Percentiles rank a stretch among this genome's conserved stretches.
Conservation (phyloP, 768 basidiomycete genomes). For the Bullera alba region DNA sequence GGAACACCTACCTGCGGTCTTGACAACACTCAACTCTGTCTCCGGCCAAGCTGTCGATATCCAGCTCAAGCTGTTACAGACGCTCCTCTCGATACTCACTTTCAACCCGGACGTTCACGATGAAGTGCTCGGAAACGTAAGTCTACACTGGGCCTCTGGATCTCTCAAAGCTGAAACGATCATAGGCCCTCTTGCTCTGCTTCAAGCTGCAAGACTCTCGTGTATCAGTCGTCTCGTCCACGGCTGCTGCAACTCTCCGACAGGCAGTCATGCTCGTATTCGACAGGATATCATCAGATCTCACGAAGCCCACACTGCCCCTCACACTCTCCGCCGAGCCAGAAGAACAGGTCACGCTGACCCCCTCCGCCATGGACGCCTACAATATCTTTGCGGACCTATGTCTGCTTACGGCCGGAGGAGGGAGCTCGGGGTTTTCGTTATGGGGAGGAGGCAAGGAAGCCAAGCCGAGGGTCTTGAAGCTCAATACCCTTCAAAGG, state of each 20-base stretch:
- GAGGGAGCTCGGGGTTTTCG: slow-evolving; percentile 5
- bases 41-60: slow-evolving; percentile 95
- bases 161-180: neutral
- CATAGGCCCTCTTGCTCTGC: slow-evolving; percentile 78
- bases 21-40: slow-evolving; percentile 76
- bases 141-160: slow-evolving; percentile 23
- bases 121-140: slow-evolving; percentile 68
- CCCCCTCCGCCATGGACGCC: slow-evolving; percentile 73
- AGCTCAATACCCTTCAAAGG: slow-evolving; percentile 73
- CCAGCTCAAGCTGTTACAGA: slow-evolving; percentile 87
- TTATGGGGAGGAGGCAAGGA: slow-evolving; percentile 27
- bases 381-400: slow-evolving; percentile 87
- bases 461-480: slow-evolving; percentile 69
- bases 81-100: slow-evolving; percentile 80
- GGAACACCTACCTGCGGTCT: slow-evolving; percentile 67
- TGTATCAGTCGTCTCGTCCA: slow-evolving; percentile 92
- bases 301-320: slow-evolving; percentile 5
- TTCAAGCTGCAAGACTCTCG: slow-evolving; percentile 93
- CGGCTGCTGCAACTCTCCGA: slow-evolving; percentile 89
- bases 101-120: slow-evolving; percentile 79
- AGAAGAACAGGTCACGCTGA: slow-evolving; percentile 48
- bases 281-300: slow-evolving; percentile 61
- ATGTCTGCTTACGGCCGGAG: slow-evolving; percentile 62
- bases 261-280: slow-evolving; percentile 97
- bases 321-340: slow-evolving; percentile 20